Conservation (phyloP, 2,329 filamentous ascomycete genomes). For the Pestalotiopsis sp. region DNA sequence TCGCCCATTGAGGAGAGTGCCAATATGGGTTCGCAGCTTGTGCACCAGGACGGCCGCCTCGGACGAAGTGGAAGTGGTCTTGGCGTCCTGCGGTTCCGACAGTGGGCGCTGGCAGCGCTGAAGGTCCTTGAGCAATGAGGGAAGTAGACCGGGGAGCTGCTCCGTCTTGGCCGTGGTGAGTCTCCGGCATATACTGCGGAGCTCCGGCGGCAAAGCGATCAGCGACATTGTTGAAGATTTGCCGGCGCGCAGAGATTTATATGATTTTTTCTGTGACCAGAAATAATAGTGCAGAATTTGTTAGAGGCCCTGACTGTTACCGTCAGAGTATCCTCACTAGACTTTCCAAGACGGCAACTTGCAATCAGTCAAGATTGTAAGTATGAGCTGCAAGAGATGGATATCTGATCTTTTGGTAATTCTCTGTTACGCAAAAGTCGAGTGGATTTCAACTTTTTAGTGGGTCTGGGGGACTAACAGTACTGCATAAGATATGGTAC, state of each 20-base stretch:
- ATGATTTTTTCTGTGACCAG: not conserved
- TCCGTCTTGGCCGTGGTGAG: slow-evolving; percentile 70
- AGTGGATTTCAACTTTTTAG: slow-evolving; percentile 14
- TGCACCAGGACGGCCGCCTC: slow-evolving; percentile 73
- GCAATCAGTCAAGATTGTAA: not conserved
- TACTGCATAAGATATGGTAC: not conserved
- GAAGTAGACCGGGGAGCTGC: slow-evolving; percentile 72
- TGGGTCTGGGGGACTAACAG: not conserved
- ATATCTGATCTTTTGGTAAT: not conserved
- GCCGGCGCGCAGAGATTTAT: not conserved
- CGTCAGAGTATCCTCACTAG: not conserved
- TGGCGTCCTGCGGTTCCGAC: slow-evolving; percentile 61
- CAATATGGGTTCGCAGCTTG: slow-evolving; percentile 77
- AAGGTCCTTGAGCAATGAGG: slow-evolving; percentile 64
- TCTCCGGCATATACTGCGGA: slow-evolving; percentile 66
- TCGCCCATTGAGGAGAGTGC: slow-evolving; percentile 75
- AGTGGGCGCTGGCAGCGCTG: slow-evolving; percentile 60
- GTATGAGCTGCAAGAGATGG: not conserved
- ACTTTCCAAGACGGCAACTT: not conserved
- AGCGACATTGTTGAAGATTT: slow-evolving; percentile 22
- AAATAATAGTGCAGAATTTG: not conserved
- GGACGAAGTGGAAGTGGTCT: slow-evolving; percentile 58
- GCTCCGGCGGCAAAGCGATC: slow-evolving; percentile 52
- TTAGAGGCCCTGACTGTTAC: not conserved
- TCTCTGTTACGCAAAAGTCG: not conserved